phyloP scores from a whole-genome alignment of 164 flowering plant genomes.

The Hamamelis virginiana region DNA sequence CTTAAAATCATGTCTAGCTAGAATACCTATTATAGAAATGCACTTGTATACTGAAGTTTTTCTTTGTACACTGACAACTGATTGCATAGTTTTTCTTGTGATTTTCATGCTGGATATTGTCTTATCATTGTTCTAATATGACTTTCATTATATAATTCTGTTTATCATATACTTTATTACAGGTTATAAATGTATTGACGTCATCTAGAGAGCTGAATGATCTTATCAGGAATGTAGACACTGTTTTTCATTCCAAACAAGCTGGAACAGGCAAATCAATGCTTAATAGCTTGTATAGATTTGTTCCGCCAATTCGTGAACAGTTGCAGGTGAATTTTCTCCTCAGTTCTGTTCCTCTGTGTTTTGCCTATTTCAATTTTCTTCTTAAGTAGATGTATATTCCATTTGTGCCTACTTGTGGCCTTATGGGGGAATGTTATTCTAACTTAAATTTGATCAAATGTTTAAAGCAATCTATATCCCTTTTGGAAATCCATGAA shows the following conservation, averaged over 20 bases:
- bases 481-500: not conserved
- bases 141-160: not conserved
- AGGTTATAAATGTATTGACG: slow-evolving; percentile 63
- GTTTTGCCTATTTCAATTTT: not conserved
- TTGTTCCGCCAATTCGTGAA: slow-evolving; percentile 63
- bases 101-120: not conserved
- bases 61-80: not conserved
- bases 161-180: slow-evolving; percentile 11
- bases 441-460: not conserved
- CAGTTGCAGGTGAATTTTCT: slow-evolving; percentile 59
- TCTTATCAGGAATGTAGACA: slow-evolving; percentile 63
- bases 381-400: not conserved
- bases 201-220: slow-evolving; percentile 65
- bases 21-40: too few relatives aligned
- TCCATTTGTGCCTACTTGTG: not conserved
- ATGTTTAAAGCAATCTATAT: not conserved
- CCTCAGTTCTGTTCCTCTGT: not conserved
- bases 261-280: slow-evolving; percentile 40
- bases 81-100: not conserved
- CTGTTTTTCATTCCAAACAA: slow-evolving; percentile 55
- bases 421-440: not conserved
- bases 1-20: too few relatives aligned
- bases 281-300: slow-evolving; percentile 41
- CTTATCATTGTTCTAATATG: not conserved
- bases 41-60: too few relatives aligned